Base-by-base conservation (phyloP, 495 filamentous ascomycete genomes). In the Xylaria bambusicola region DNA sequence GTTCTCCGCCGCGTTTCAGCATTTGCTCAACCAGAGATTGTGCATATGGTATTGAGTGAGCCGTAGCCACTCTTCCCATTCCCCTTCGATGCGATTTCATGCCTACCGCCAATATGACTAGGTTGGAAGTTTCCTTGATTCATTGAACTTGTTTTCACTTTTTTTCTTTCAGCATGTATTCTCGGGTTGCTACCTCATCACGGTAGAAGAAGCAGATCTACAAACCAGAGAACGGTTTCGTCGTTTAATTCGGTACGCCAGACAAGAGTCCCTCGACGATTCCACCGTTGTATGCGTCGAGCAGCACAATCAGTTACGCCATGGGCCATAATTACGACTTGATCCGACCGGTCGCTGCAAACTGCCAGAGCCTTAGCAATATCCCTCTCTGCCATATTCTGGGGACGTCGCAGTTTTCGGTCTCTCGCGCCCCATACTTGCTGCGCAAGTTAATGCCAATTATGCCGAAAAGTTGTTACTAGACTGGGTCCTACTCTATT, bases 51-150 rank as follows among this genome's bases (percentile, higher is more conserved):
- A 17, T 18, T 2, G 17, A 33, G 35, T 40, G 41, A 27, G 26
- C 5, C 18, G n/a, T 29, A 8, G 38, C 12, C 47, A 50, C 40
- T 40, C 42, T 48, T n/a, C 15, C 33, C 51, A 65, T 50, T 40
- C 55, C 51, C 54, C 56, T 55, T 71, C 66, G 66, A 71, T 68
- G 68, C 66, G 68, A 68, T 66, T 58, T 51, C n/a, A 68, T 60
- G 41, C 58, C 52, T 56, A 53, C 24, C 53, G 44, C 51, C 52
- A 59, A 65, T 68, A 68, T 60, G 62, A 53, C 56, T 38, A 57
- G 35, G 26, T 50, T 38, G 49, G 49, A 56, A 38, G 42, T 48
- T 71, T 66, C 53, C 51, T 62, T 64, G 51, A 44, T 55, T 47
- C 31, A 63, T 63, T 54, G 64, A 58, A n/a, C 9, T 54, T 53